Base-by-base conservation (phyloP, 768 basidiomycete species). In the Termitomyces sp. region DNA sequence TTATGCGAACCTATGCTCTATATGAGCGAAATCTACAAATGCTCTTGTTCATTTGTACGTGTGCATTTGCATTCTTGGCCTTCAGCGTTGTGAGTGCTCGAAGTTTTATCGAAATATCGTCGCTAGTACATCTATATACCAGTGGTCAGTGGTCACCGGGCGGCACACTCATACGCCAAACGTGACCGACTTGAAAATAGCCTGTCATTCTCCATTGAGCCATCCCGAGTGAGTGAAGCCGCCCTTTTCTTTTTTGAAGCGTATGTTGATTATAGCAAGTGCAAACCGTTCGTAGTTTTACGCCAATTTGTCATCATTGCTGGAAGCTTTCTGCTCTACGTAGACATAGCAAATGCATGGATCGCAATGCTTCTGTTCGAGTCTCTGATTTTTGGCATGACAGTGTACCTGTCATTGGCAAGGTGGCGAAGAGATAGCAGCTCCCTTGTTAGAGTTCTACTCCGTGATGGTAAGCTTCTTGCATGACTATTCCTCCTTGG, bases 1-100 rank as follows among this genome's bases (percentile, higher is more conserved):
- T 75, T 20, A 69, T 74, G 61, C 65, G 76, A 27, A 77, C 74
- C 14, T 74, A 75, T 57, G 78, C 77, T 22, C 65, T 79, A 0
- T 79, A 77, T 57, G 68, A 65, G 1, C 70, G 70, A n/a, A 71
- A 47, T 37, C 59, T 63, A 24, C 55, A 55, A 16, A 59, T 75
- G 1, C 69, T 78, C 0, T 34, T 61, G 0, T 56, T 70, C 20
- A 60, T 71, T 8, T 61, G 68, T 26, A 36, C 61, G 26, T 62
- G 70, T 3, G 72, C 66, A 1, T 51, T 71, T 34, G 61, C 60
- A 4, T 69, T 69, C 14, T 67, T 74, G 32, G 56, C 46, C 10
- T 67, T 69, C 48, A 74, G 70, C 8, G 46, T 61, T 22, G 55
- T 55, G 5, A 31, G 55, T 43, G 4, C 4, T 18, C 36, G 10